A percentile compares a stretch with the other conserved stretches of the same genome.
phyloP scores from a whole-genome alignment of 2,329 filamentous ascomycete genomes.

The Pseudocercospora vitis region DNA sequence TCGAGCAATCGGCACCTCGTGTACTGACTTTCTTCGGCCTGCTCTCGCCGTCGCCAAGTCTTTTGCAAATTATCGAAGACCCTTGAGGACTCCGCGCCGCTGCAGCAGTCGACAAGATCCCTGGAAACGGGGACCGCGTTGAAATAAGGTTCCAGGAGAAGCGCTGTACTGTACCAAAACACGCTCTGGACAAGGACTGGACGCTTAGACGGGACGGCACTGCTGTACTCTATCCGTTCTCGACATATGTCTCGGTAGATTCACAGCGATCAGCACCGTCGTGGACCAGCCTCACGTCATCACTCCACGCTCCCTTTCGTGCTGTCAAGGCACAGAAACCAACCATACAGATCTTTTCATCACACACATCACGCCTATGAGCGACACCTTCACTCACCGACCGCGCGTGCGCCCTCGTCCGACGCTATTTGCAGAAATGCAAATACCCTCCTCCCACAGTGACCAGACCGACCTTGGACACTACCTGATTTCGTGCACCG shows the following conservation, averaged over 20 bases:
- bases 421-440: constrained; percentile 4
- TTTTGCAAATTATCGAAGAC: neutral
- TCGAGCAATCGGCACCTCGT: constrained; percentile 2
- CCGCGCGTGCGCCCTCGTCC: neutral
- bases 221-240: no score
- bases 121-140: neutral
- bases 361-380: constrained; percentile 3
- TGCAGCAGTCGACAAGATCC: neutral
- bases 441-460: no score
- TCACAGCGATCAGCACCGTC: neutral
- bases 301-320: neutral
- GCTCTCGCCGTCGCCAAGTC: neutral
- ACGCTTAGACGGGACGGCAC: no score
- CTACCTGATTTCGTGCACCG: no score
- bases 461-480: no score
- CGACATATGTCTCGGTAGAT: neutral
- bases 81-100: neutral
- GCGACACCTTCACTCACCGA: neutral
- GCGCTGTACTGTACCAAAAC: neutral
- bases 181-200: no score
- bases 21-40: neutral
- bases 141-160: constrained; percentile 3
- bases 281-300: neutral
- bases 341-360: constrained; percentile 3
- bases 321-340: neutral